Conservation (phyloP, 495 filamentous ascomycete species). For the Xanthoparmelia taractica region DNA sequence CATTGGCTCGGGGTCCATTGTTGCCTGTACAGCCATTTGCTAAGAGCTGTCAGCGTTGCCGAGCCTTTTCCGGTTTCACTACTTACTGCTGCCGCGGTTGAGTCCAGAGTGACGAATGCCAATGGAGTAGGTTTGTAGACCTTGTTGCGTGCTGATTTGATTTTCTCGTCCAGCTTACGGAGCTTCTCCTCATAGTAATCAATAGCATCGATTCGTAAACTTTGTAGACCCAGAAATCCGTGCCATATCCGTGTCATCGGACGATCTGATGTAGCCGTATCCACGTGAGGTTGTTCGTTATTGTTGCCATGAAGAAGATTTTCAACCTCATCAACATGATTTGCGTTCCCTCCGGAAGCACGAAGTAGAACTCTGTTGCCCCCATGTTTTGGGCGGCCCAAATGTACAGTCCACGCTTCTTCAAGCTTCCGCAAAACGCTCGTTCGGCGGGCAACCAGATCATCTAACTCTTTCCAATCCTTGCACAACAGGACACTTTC, state of each 20-base stretch:
- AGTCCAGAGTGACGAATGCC: conserved; percentile 96
- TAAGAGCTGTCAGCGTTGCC: conserved; percentile 19
- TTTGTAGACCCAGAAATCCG: conserved; percentile 65
- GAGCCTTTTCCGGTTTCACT: neutral
- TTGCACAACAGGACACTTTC: conserved; percentile 81
- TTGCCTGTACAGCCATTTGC: conserved; percentile 92
- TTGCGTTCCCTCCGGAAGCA: conserved; percentile 3
- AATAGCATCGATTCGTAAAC: conserved; percentile 75
- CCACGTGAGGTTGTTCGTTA: conserved; percentile 22
- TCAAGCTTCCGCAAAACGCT: conserved; percentile 65
- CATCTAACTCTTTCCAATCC: conserved; percentile 79
- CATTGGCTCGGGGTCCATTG: conserved; percentile 80
- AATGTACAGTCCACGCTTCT: conserved; percentile 70
- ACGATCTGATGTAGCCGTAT: conserved; percentile 40
- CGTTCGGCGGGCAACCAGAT: conserved; percentile 60
- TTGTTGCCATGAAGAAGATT: conserved; percentile 47
- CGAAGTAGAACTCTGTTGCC: conserved; percentile 10
- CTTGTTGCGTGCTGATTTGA: conserved; percentile 61
- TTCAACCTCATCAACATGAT: conserved; percentile 39
- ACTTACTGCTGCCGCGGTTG: conserved; percentile 63
- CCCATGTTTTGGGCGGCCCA: conserved; percentile 35
- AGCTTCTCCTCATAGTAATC: conserved; percentile 87
- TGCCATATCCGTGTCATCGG: conserved; percentile 72
- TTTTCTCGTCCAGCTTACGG: conserved; percentile 71
- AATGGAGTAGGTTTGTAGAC: conserved; percentile 70